Base-by-base conservation (phyloP, 2,329 filamentous ascomycete genomes). In the Claviceps pusilla region DNA sequence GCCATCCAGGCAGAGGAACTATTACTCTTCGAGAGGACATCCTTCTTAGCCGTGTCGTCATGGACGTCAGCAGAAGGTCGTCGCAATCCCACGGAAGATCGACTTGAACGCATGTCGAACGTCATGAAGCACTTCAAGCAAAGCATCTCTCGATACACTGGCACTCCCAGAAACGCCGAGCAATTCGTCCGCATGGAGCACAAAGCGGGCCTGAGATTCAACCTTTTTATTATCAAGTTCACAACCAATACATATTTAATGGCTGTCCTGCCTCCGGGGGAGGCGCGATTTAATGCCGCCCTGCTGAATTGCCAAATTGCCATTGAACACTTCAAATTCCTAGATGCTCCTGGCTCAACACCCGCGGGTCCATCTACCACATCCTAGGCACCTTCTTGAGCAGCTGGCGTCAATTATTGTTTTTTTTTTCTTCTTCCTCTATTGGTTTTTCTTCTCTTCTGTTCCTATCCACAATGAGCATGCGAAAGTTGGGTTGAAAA, bases 41-140 rank as follows among this genome's bases (percentile, higher is more conserved):
- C 90, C 0, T 98, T 96, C 70, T 79, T 98, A 0, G 94, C 91
- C 53, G 90, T 98, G n/a, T 95, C 89, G 0, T 89, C 86, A 55
- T 93, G 95, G 72, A 87, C 87, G 5, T 85, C 87, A 1, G 76
- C 80, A 19, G 77, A 84, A 57, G 89, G 89, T 48, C 76, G 78
- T 41, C 71, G 80, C 51, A 98, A 98, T 67, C 91, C 93, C 1
- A 94, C 88, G 58, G 85, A 86, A 51, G 93, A 98, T 70, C 86
- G 93, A 3, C 89, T 95, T 63, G 93, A 98, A 75, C 86, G 78
- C 61, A 87, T 98, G 65, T 93, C 86, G 58, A 97, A 95, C 68
- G 96, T 98, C 65, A 86, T 98, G 71, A 98, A 98, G 73, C 90
- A 91, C 56, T 96, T 97, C 75, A 98, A 97, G 74, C 91, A 97